Evolutionary conservation across 371 early-diverging fungal genomes (phyloP), one percentile per base, ranked within the genome.

Genomic region (Mucor indicus): DNA sequence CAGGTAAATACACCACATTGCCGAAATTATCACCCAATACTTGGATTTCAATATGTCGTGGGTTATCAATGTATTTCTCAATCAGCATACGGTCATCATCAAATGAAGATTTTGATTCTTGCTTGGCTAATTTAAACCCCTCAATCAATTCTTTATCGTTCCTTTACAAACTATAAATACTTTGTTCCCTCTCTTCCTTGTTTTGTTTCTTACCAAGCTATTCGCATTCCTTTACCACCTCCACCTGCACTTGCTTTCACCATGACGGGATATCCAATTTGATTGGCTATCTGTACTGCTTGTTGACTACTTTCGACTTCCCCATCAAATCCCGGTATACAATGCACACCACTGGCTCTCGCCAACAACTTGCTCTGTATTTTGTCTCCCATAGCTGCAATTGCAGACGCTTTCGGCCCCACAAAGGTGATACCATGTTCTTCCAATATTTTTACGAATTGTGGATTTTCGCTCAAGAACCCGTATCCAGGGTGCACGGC

Each of bases 361-460:
- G 90, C 89, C 32, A 86, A 75, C 19, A 77, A 65, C 58, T 87
- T 90, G 48, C 69, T 64, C 24, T 82, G 76, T 50, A 93, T 91
- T 77, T 96, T 95, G 70, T 95, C 94, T 29, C 97, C 97, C 86
- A 96, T 95, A 31, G 84, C 85, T 5, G 83, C 83, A 70, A 96
- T 95, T 4, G 94, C 83, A 39, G 75, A 62, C 15, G 80, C 81
- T 7, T 69, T 64, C 1, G 92, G 92, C 9, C 92, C 92, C 17
- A 91, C 87, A 58, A 91, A 91, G 11, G 61, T 67, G n/a, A 89
- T 75, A 3, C 79, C 80, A 0, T 74, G 75, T 20, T 73, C 57
- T 22, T 79, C 73, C 9, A 86, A 68, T 10, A 72, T 72, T 50
- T 72, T 51, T n/a, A 82, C 88, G 79, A 91, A 91, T n/a, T 61